Base-by-base conservation (phyloP, 371 early-diverging fungal genomes). In the Batkoa obscura region DNA sequence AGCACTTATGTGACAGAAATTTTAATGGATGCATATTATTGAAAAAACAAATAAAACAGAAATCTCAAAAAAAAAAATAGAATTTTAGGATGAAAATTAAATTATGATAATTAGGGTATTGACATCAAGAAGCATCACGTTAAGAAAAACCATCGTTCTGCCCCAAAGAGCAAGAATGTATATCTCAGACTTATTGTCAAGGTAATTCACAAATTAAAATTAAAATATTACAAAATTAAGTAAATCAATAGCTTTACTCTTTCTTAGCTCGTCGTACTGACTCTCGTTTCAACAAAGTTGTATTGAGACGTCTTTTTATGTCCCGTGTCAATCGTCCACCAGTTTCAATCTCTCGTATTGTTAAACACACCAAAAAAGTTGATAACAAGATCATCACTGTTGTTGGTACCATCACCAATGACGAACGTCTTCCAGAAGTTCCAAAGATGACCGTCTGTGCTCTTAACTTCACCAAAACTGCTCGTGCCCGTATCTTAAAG, bases 191-290 rank as follows among this genome's bases (percentile, higher is more conserved):
- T 94, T 71, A 81, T 94, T 72, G 94, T 93, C 68, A 94, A 94
- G 85, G 87, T 85, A 72, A 65, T 49, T 35, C 38, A 23, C 23
- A 62, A 10, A 17, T 17, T 38, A 23, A 33, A 6, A 13, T 46
- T 13, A 23, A 17, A 58, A 3, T 50, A 37, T 23, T 50, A 49
- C 2, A 34, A 49, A 42, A 39, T 13, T 9, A 46, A 13, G 5
- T 10, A 32, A 2, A 57, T 48, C 37, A 50, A 35, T 57, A 92
- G 94, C 81, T 97, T 65, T 97, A 95, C 81, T 82, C 91, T 69
- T 95, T 90, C 86, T 81, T 97, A 59, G 93, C 94, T 60, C 93
- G 98, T 78, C 88, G 96, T 71, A 98, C 98, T 66, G 81, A 88
- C 74, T 78, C 94, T 72, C 72, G 78, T 72, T 98, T 98, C 83